Percentiles rank a stretch among this genome's conserved stretches.
Conservation (phyloP, 139 green algal species). For the Axilococcus clingmanii region DNA sequence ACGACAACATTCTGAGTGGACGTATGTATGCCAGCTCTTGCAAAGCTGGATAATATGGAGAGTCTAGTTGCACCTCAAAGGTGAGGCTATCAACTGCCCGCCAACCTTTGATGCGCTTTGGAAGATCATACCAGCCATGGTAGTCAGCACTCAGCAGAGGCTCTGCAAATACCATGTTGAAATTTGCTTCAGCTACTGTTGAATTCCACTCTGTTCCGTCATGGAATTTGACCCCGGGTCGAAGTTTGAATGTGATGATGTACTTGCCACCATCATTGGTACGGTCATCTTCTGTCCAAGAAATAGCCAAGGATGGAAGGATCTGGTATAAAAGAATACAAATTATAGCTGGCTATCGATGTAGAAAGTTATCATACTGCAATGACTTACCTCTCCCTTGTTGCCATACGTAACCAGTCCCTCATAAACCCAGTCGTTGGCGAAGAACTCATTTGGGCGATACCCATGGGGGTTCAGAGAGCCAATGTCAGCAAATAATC, state of each 20-base stretch:
- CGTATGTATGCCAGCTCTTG: not conserved
- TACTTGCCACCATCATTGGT: not conserved
- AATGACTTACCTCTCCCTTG: too few relatives aligned
- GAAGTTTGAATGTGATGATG: not conserved
- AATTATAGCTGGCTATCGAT: too few relatives aligned
- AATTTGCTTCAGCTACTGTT: not conserved
- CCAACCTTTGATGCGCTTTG: not conserved
- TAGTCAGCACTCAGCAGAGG: not conserved
- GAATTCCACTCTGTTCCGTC: not conserved
- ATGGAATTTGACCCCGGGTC: not conserved
- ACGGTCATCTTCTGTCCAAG: not conserved
- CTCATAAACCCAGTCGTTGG: not conserved
- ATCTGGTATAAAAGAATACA: too few relatives aligned
- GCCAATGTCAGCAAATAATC: not conserved
- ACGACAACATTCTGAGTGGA: not conserved
- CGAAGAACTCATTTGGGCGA: not conserved
- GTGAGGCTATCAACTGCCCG: not conserved
- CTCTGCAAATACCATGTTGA: not conserved
- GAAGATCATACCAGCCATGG: not conserved
- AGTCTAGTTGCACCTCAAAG: not conserved
- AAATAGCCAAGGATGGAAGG: not conserved
- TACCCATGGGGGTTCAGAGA: not conserved
- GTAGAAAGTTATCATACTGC: too few relatives aligned
- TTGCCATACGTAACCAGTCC: not conserved
- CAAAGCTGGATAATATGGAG: not conserved